A percentile compares a stretch with the other conserved stretches of the same genome.
Conservation (phyloP, 768 basidiomycete species). For the Russula ochroleuca region DNA sequence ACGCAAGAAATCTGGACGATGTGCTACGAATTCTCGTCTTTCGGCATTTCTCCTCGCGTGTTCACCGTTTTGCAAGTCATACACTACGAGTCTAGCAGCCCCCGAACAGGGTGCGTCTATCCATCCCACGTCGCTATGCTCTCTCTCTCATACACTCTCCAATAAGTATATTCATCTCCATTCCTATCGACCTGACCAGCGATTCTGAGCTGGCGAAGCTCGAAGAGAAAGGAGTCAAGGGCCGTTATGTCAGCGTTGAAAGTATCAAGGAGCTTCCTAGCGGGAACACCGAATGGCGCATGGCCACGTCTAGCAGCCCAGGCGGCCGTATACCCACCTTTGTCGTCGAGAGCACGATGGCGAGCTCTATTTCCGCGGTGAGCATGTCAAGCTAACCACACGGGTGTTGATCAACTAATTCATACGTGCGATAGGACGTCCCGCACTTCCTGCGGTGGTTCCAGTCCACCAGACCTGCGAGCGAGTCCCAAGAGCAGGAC, state of each 20-base stretch:
- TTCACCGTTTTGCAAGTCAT: conserved; percentile 73
- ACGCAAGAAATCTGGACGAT: conserved; percentile 66
- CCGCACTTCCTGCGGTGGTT: conserved; percentile 70
- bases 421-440: conserved; percentile 50
- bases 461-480: conserved; percentile 35
- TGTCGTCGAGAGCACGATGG: conserved; percentile 56
- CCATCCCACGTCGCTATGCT: not conserved
- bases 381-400: conserved; percentile 21
- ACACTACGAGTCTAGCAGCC: conserved; percentile 46
- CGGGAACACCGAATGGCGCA: conserved; percentile 69
- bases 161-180: conserved; percentile 45
- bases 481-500: not conserved
- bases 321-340: conserved; percentile 67
- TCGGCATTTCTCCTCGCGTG: conserved; percentile 60
- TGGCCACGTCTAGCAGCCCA: conserved; percentile 72
- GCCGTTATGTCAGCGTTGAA: conserved; percentile 69
- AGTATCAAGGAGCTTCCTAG: conserved; percentile 55
- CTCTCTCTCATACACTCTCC: not conserved
- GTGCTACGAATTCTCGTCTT: conserved; percentile 67
- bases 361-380: conserved; percentile 60
- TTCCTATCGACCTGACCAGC: conserved; percentile 61
- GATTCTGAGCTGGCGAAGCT: conserved; percentile 55
- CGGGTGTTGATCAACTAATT: not conserved
- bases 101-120: conserved; percentile 54
- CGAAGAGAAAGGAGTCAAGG: conserved; percentile 61